phyloP scores from a whole-genome alignment of 1,284 basidiomycete species.

The Trichosporon ovoides region DNA sequence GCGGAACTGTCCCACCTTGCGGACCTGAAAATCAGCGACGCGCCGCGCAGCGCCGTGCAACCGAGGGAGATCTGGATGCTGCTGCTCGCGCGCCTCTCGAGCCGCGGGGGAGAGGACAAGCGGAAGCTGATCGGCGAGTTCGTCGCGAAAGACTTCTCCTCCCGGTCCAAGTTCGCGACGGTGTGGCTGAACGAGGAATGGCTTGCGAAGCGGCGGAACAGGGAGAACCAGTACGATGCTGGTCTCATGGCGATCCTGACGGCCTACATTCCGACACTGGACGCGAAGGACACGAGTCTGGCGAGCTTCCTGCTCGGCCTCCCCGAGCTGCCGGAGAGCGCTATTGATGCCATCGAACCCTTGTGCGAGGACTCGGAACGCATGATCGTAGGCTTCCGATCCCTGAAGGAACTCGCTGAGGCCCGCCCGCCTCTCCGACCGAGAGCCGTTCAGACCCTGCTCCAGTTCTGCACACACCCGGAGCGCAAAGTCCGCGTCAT shows the following conservation, averaged over 20 bases:
- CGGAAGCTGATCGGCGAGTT: conserved; percentile 77
- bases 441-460: conserved; percentile 68
- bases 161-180: conserved; percentile 62
- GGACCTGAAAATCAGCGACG: conserved; percentile 24
- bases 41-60: conserved; percentile 32
- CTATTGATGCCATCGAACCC: conserved; percentile 67
- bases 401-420: conserved; percentile 76
- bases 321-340: conserved; percentile 70
- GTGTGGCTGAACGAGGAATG: conserved; percentile 99
- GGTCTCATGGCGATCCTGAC: conserved; percentile 58
- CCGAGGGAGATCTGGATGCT: conserved; percentile 87
- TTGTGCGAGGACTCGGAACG: conserved; percentile 72
- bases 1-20: conserved; percentile 54
- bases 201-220: conserved; percentile 56
- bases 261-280: conserved; percentile 66
- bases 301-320: conserved; percentile 78
- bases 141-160: conserved; percentile 77
- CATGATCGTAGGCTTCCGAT: conserved; percentile 78
- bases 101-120: conserved; percentile 62
- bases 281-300: conserved; percentile 71
- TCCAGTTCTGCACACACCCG: conserved; percentile 84
- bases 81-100: conserved; percentile 79
- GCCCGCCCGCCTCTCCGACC: conserved; percentile 73
- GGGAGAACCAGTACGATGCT: conserved; percentile 56
- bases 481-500: conserved; percentile 78